Evolutionary conservation across 2,329 filamentous ascomycete species (phyloP).

Genomic region (Incumbomyces delicatus): DNA sequence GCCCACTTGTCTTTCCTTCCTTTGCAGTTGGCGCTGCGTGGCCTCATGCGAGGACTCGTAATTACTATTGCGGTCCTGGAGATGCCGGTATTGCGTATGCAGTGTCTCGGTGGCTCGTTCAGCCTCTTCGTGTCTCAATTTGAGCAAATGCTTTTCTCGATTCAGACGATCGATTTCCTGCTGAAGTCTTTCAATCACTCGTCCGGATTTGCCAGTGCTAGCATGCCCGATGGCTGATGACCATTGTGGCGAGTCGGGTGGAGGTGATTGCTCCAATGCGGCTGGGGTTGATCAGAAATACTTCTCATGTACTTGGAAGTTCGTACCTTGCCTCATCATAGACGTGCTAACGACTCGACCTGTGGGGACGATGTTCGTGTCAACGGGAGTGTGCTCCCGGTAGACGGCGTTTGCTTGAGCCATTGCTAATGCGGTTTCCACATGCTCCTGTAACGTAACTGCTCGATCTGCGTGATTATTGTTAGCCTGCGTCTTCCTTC

Average conservation of each 20-base stretch:
- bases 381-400: constrained; percentile 16
- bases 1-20: constrained; percentile 40
- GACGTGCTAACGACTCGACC: constrained; percentile 17
- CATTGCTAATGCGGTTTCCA: constrained; percentile 11
- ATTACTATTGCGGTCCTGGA: constrained; percentile 36
- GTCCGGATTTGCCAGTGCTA: constrained; percentile 38
- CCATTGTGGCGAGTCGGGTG: constrained; percentile 32
- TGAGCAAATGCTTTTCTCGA: constrained; percentile 36
- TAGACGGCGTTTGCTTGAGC: constrained; percentile 17
- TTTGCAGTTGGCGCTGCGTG: constrained; percentile 35
- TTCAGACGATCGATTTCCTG: constrained; percentile 41
- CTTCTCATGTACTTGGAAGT: background rate
- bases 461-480: constrained; percentile 2
- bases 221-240: constrained; percentile 42
- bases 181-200: constrained; percentile 42
- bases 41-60: constrained; percentile 39
- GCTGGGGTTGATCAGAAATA: background rate
- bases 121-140: constrained; percentile 37
- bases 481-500: constrained; percentile 7
- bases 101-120: constrained; percentile 38
- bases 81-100: constrained; percentile 35
- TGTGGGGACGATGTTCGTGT: constrained; percentile 11
- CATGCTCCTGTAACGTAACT: constrained; percentile 5
- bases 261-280: constrained; percentile 13
- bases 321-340: constrained; percentile 17